phyloP scores from a whole-genome alignment of 805 yeast genomes.

The Sugiyamaella qingdaonensis region DNA sequence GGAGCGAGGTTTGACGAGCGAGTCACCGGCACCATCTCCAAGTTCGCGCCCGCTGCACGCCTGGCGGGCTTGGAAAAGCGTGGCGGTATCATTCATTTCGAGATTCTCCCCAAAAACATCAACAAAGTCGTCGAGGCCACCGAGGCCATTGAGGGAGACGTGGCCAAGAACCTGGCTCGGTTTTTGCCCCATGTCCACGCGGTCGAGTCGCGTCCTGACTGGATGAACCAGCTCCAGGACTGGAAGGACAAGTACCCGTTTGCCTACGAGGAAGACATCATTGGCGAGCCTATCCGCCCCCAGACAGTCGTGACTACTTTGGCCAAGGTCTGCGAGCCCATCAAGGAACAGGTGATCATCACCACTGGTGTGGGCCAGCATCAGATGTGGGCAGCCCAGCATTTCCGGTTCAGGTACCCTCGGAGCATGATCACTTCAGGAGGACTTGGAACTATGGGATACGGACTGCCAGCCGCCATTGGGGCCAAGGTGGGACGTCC shows the following conservation, averaged over 20 bases:
- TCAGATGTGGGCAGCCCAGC: conserved; percentile 99
- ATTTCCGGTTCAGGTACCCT: conserved; percentile 90
- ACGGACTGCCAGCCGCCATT: conserved; percentile 94
- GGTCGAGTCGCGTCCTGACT: conserved; percentile 63
- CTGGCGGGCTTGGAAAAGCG: conserved; percentile 80
- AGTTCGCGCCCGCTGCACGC: conserved; percentile 92
- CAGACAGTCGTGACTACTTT: conserved; percentile 84
- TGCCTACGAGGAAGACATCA: conserved; percentile 66
- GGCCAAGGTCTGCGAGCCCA: conserved; percentile 62
- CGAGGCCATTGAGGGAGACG: conserved; percentile 96
- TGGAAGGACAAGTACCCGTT: conserved; percentile 91
- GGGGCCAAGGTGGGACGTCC: conserved; percentile 98
- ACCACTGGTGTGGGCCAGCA: conserved; percentile 99
- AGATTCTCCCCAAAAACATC: conserved; percentile 93
- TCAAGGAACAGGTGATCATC: conserved; percentile 70
- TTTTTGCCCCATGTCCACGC: conserved; percentile 67
- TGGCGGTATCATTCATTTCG: conserved; percentile 97
- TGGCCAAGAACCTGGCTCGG: conserved; percentile 65
- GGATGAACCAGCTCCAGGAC: conserved; percentile 68
- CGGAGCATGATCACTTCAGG: conserved; percentile 96
- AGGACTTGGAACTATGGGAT: conserved; percentile 99
- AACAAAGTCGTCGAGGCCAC: conserved; percentile 93
- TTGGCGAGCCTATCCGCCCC: conserved; percentile 63
- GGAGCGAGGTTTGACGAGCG: conserved; percentile 99
- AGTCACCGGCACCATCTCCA: conserved; percentile 80